Conservation (phyloP, 2,329 filamentous ascomycete genomes). For the Exophiala sideris region DNA sequence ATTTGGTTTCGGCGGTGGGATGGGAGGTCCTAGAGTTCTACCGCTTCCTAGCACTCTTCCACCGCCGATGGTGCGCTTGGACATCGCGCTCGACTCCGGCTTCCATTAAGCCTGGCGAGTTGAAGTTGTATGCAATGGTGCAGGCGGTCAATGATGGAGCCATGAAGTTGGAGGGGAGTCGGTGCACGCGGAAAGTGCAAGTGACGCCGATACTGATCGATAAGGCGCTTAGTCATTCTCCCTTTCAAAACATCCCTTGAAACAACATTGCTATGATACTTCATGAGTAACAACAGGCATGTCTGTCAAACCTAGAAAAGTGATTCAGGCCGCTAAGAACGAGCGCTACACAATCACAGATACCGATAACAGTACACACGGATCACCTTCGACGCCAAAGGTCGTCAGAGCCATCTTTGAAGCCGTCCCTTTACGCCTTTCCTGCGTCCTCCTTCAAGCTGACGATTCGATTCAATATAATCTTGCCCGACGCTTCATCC, state of each 20-base stretch:
- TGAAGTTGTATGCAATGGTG: not conserved
- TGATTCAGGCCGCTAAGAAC: too few relatives aligned
- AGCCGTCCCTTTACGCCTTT: constrained; percentile 44
- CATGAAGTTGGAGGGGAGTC: constrained; percentile 6
- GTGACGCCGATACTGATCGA: too few relatives aligned
- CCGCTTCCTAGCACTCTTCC: constrained; percentile 87
- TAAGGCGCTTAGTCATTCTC: too few relatives aligned
- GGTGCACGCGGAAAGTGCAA: constrained; percentile 1
- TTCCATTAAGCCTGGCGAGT: constrained; percentile 30
- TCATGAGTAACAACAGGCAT: too few relatives aligned
- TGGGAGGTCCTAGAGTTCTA: constrained; percentile 70
- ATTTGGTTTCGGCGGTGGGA: constrained; percentile 41
- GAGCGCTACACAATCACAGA: too few relatives aligned
- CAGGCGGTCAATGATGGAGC: not conserved
- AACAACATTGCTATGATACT: too few relatives aligned
- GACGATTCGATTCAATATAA: constrained; percentile 88
- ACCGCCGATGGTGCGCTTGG: constrained; percentile 81
- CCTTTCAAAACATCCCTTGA: too few relatives aligned
- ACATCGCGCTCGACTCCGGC: constrained; percentile 55
- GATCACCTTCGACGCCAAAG: too few relatives aligned
- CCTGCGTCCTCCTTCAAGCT: constrained; percentile 83
- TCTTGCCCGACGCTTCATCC: constrained; percentile 61
- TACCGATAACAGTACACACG: not conserved
- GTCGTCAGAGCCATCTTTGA: too few relatives aligned
- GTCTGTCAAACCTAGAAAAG: too few relatives aligned